A percentile compares a stretch with the other conserved stretches of the same genome.
These are phyloP conservation scores for Kurtzmaniella quercitrusa DNA, from an alignment of 1,139 yeast species.

Conservation along the genomic window DNA sequence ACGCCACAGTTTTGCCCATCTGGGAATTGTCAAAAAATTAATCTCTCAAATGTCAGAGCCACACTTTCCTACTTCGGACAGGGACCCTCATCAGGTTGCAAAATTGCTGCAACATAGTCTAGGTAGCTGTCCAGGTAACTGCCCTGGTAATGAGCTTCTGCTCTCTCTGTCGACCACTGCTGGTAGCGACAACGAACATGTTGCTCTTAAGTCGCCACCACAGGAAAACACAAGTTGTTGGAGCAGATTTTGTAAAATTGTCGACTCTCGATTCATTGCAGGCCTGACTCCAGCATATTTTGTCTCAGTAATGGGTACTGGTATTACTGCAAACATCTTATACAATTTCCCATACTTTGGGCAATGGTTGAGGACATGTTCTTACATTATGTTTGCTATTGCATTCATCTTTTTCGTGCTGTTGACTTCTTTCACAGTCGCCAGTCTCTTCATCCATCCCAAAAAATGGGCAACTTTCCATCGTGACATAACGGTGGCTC, in stretches of 20 bases:
- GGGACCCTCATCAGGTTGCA: neutral
- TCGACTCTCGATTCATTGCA: conserved; percentile 16
- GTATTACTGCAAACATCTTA: conserved; percentile 60
- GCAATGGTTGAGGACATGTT: conserved; percentile 55
- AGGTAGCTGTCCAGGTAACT: no score
- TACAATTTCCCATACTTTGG: conserved; percentile 63
- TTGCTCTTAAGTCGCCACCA: neutral
- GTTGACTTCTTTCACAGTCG: conserved; percentile 32
- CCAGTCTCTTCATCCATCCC: conserved; percentile 35
- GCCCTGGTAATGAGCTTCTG: neutral
- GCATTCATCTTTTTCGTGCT: conserved; percentile 46
- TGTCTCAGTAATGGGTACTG: conserved; percentile 81
- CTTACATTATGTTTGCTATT: conserved; percentile 52
- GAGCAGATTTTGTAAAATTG: neutral
- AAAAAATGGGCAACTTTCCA: conserved; percentile 30
- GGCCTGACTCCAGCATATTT: conserved; percentile 58
- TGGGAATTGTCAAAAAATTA: neutral
- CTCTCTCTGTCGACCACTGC: neutral
- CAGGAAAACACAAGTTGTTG: neutral
- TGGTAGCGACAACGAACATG: neutral
- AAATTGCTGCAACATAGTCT: neutral
- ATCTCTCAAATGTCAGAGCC: neutral
- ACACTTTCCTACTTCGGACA: neutral
- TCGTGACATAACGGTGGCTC: conserved; percentile 44
- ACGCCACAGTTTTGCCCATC: neutral